Conservation (phyloP, 2,329 filamentous ascomycete genomes). For the Monosporascus sp. region DNA sequence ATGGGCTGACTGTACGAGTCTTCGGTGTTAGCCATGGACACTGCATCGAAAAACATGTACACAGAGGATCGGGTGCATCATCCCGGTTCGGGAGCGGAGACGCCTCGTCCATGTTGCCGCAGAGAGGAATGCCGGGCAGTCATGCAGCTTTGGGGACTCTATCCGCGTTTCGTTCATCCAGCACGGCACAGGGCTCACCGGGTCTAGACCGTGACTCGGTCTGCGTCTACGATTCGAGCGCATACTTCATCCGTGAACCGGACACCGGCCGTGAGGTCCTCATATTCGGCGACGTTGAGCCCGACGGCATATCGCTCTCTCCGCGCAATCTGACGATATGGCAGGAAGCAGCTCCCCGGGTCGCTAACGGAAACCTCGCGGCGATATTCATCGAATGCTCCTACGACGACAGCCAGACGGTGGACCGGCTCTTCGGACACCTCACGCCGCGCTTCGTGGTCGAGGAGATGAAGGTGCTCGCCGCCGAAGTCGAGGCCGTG, state of each 20-base stretch:
- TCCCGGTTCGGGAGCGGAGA: slow-evolving; percentile 48
- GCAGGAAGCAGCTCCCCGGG: slow-evolving; percentile 82
- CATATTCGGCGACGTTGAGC: slow-evolving; percentile 94
- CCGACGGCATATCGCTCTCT: slow-evolving; percentile 76
- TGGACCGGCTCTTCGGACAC: slow-evolving; percentile 81
- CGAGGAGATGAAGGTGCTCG: slow-evolving; percentile 70
- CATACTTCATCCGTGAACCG: slow-evolving; percentile 84
- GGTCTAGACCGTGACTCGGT: slow-evolving; percentile 39
- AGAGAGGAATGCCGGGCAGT: slow-evolving; percentile 17
- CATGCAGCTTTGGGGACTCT: slow-evolving; percentile 19
- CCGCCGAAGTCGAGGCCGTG: slow-evolving; percentile 60
- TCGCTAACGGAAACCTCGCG: slow-evolving; percentile 64
- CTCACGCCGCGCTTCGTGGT: slow-evolving; percentile 79
- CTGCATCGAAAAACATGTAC: slow-evolving; percentile 70
- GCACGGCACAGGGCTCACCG: slow-evolving; percentile 10
- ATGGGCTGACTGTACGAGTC: slow-evolving; percentile 83
- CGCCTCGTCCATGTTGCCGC: slow-evolving; percentile 22
- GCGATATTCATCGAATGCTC: slow-evolving; percentile 96
- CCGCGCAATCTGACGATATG: slow-evolving; percentile 81
- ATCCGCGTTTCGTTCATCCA: slow-evolving; percentile 24
- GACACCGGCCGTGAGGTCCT: slow-evolving; percentile 70
- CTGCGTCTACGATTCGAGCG: slow-evolving; percentile 82
- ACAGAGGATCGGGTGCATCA: slow-evolving; percentile 56
- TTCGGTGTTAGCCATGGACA: slow-evolving; percentile 87
- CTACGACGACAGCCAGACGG: slow-evolving; percentile 74